Evolutionary conservation across 2,329 filamentous ascomycete species (phyloP).

Genomic region (Pyrenophora teres): DNA sequence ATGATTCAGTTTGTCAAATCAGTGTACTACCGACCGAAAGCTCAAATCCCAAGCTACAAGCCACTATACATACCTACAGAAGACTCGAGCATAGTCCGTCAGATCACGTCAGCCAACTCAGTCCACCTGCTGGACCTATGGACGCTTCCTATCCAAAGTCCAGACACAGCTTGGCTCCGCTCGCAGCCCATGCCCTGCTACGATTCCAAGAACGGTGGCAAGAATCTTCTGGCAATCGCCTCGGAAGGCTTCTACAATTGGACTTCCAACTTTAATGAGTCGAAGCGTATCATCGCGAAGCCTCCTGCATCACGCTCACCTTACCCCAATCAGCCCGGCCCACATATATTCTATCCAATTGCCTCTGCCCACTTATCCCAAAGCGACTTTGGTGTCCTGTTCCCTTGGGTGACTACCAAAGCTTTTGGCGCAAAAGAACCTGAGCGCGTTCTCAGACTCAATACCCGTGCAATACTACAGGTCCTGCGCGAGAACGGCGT

Average conservation of each 20-base stretch:
- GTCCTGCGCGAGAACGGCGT: conserved; percentile 57
- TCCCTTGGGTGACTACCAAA: conserved; percentile 66
- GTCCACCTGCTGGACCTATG: conserved; percentile 79
- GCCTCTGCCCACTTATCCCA: conserved; percentile 81
- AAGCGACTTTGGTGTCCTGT: conserved; percentile 81
- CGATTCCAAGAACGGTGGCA: conserved; percentile 54
- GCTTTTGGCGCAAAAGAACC: conserved; percentile 66
- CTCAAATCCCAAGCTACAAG: conserved; percentile 53
- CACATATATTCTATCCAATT: conserved; percentile 75
- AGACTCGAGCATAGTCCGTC: conserved; percentile 62
- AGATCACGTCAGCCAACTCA: conserved; percentile 70
- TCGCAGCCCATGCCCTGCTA: conserved; percentile 76
- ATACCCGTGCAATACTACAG: conserved; percentile 82
- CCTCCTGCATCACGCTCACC: conserved; percentile 55
- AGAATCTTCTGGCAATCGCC: conserved; percentile 70
- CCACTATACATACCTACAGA: conserved; percentile 66
- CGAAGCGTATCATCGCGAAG: conserved; percentile 67
- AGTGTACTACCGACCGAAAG: conserved; percentile 67
- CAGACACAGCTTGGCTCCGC: conserved; percentile 66
- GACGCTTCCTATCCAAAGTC: conserved; percentile 72
- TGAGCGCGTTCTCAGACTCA: conserved; percentile 79
- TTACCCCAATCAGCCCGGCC: conserved; percentile 49
- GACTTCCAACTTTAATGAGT: conserved; percentile 71
- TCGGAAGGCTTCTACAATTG: conserved; percentile 81
- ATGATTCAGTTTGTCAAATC: conserved; percentile 78